Percentiles rank a stretch among this genome's conserved stretches.
phyloP scores from a whole-genome alignment of 495 filamentous ascomycete genomes.

The Cercophora newfieldiana region DNA sequence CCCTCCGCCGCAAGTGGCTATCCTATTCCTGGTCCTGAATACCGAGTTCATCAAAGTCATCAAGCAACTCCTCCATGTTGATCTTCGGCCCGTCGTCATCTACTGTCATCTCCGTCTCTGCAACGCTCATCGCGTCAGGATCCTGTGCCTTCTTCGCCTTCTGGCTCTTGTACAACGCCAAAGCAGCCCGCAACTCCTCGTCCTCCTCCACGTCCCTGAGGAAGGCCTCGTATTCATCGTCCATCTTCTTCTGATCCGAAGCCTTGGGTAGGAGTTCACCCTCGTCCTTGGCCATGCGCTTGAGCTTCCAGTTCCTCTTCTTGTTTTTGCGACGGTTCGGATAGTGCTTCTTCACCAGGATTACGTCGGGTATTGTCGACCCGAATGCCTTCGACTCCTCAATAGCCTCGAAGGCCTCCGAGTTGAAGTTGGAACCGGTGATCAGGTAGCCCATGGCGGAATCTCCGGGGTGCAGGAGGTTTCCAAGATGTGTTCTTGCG shows the following conservation, averaged over 20 bases:
- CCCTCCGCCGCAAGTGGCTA: not conserved
- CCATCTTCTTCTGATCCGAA: conserved; percentile 78
- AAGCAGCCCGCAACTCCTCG: conserved; percentile 74
- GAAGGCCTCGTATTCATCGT: conserved; percentile 95
- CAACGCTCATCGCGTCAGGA: conserved; percentile 57
- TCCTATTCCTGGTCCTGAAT: conserved; percentile 52
- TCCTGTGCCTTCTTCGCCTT: conserved; percentile 39
- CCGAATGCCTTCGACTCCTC: conserved; percentile 68
- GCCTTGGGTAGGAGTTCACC: conserved; percentile 75
- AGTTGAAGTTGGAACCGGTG: conserved; percentile 88
- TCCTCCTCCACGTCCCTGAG: conserved; percentile 96
- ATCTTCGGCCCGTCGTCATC: conserved; percentile 76
- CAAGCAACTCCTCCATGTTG: conserved; percentile 79
- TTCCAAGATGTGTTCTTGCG: conserved; percentile 84
- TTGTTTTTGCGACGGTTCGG: conserved; percentile 79
- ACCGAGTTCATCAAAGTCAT: conserved; percentile 83
- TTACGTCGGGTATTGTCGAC: conserved; percentile 81
- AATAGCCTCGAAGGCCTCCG: conserved; percentile 74
- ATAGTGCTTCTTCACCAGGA: conserved; percentile 96
- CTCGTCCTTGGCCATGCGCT: conserved; percentile 88
- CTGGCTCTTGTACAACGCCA: conserved; percentile 79
- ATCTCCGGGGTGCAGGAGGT: conserved; percentile 84
- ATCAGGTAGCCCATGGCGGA: conserved; percentile 89
- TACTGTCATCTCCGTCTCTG: conserved; percentile 64
- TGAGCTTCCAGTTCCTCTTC: conserved; percentile 85